Conservation (phyloP, 2,329 filamentous ascomycete species). For the Paraphoma chrysanthemicola region DNA sequence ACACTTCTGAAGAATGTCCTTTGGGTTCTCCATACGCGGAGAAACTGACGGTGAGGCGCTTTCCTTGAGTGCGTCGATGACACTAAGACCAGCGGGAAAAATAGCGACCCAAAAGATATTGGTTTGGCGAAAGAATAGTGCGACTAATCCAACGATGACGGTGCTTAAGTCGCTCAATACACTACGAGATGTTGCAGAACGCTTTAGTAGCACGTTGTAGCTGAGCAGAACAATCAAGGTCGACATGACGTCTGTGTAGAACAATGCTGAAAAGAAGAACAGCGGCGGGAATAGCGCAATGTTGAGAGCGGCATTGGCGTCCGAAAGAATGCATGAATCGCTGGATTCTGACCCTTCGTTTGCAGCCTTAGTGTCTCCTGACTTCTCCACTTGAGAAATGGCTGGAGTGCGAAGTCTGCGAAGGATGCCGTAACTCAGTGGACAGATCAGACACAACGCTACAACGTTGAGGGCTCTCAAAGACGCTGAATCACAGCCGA, state of each 20-base stretch:
- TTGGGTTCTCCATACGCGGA: background rate
- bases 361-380: background rate
- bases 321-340: slow-evolving; percentile 44
- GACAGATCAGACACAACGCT: slow-evolving; percentile 46
- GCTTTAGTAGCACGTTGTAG: slow-evolving; percentile 62
- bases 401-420: slow-evolving; percentile 15
- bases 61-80: slow-evolving; percentile 36
- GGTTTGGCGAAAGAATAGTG: slow-evolving; percentile 85
- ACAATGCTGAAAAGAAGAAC: slow-evolving; percentile 95
- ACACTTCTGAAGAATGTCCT: slow-evolving; percentile 15
- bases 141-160: slow-evolving; percentile 65
- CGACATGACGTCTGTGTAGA: slow-evolving; percentile 92
- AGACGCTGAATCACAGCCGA: slow-evolving; percentile 49
- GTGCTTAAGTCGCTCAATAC: slow-evolving; percentile 17
- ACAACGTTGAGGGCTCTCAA: slow-evolving; percentile 49
- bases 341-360: background rate
- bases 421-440: slow-evolving; percentile 36
- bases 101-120: slow-evolving; percentile 96
- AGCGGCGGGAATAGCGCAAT: slow-evolving; percentile 84
- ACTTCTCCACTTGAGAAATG: background rate
- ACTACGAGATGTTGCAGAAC: slow-evolving; percentile 12
- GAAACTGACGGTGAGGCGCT: slow-evolving; percentile 2
- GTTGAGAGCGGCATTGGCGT: slow-evolving; percentile 74
- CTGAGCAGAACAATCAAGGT: slow-evolving; percentile 75
- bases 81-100: slow-evolving; percentile 68